Evolutionary conservation across 1,139 yeast genomes (phyloP), one percentile per base, ranked within the genome.

Genomic region (Lodderomyces jiufengensis): DNA sequence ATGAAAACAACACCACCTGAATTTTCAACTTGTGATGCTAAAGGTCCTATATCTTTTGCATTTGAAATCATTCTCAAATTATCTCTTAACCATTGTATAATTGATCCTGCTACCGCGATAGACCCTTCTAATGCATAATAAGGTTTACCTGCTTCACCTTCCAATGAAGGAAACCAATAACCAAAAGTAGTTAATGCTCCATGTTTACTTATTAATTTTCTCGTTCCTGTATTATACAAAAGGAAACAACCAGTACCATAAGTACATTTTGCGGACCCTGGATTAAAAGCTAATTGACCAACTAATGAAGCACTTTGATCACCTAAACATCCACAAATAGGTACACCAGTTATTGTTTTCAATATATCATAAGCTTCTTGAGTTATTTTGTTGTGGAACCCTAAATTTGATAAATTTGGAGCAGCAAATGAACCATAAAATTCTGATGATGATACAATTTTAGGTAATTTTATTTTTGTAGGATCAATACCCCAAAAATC

Each of bases 231-330:
- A 63, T 90, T 90, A 70, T 84, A 87, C 46, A 90, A 70, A 46
- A 90, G 62, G 73, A 90, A 90, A 59, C 95, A 87, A 46, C 97
- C 97, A 2, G 97, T 90, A 48, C 97, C 97, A 55, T 88, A 90
- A n/a, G 97, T 90, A 70, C 95, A 86, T 62, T 90, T 90, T 28
- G 96, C 96, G 36, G 84, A 78, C 39, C 97, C 97, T 23, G 79
- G 73, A 46, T 75, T 72, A 52, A 86, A 78, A 2, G 96, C 96
- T 59, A 86, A 63, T 61, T 90, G 97, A 24, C 97, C 97, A 34
- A 88, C 95, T 44, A 90, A 65, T 4, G 97, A 94, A 3, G 97
- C 90, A 41, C 92, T 79, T 66, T 90, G 97, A 63, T 90, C 97
- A 43, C 97, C 97, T 22, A 90, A 70, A 61, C 95, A 86, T 27